Percentiles rank a stretch among this genome's conserved stretches.
Conservation (phyloP, 2,329 filamentous ascomycete species). For the Exserohilum turcica region DNA sequence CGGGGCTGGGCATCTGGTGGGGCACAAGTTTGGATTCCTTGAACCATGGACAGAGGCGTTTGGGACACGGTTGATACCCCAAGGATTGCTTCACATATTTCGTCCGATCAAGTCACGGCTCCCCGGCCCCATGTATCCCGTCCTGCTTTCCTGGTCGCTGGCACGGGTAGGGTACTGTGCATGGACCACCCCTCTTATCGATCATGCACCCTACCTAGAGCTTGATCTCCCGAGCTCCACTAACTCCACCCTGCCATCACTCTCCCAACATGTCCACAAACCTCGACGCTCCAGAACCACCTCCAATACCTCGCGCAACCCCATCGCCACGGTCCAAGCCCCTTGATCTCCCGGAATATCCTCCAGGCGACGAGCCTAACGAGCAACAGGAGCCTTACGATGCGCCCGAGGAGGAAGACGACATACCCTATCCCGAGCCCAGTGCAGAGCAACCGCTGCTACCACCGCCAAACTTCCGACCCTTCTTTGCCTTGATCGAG, state of each 20-base stretch:
- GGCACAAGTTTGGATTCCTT: neutral
- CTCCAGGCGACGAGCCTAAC: constrained; percentile 25
- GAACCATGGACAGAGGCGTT: constrained; percentile 17
- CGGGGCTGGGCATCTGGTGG: neutral
- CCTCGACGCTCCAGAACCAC: constrained; percentile 25
- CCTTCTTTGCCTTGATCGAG: constrained; percentile 84
- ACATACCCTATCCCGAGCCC: constrained; percentile 44
- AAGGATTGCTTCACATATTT: constrained; percentile 5
- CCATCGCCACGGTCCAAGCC: constrained; percentile 36
- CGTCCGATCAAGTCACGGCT: neutral
- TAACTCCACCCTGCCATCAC: constrained; percentile 26
- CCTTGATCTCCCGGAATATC: constrained; percentile 30
- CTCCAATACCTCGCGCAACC: constrained; percentile 22
- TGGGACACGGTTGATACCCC: constrained; percentile 33
- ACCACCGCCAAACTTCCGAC: constrained; percentile 65
- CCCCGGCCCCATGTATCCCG: neutral
- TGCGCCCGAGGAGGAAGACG: constrained; percentile 29
- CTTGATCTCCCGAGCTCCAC: constrained; percentile 28
- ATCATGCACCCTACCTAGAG: constrained; percentile 24
- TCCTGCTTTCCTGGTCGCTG: constrained; percentile 4
- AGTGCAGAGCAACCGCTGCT: constrained; percentile 42
- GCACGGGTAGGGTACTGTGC: constrained; percentile 25
- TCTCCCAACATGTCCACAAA: constrained; percentile 37
- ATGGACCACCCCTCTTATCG: constrained; percentile 31
- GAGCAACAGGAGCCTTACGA: constrained; percentile 29